Conservation (phyloP, 2,329 filamentous ascomycete species). For the Mycosphaerella arachidis region DNA sequence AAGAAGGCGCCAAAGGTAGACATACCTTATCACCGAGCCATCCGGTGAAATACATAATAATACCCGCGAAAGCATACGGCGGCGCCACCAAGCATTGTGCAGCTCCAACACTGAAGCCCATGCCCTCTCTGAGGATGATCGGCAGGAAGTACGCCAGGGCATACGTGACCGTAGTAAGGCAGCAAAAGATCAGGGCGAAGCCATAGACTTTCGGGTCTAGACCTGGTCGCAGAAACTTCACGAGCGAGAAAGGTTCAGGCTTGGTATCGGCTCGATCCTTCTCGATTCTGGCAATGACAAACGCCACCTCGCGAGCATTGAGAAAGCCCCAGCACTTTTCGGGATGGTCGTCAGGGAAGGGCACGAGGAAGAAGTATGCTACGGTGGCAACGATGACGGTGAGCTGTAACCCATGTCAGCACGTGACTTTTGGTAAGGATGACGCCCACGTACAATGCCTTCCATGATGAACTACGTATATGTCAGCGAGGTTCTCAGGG, state of each 20-base stretch:
- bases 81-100: slow-evolving; percentile 32
- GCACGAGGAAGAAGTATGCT: slow-evolving; percentile 43
- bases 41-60: slow-evolving; percentile 27
- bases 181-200: slow-evolving; percentile 53
- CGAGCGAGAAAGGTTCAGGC: slow-evolving; percentile 43
- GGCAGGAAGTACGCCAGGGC: slow-evolving; percentile 60
- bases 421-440: too few species aligned
- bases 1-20: background rate
- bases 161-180: slow-evolving; percentile 68
- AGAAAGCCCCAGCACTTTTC: slow-evolving; percentile 41
- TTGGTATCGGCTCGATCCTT: slow-evolving; percentile 49
- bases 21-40: slow-evolving; percentile 27
- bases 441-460: slow-evolving; percentile 21
- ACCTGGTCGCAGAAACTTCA: slow-evolving; percentile 45
- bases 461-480: slow-evolving; percentile 37
- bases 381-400: slow-evolving; percentile 37
- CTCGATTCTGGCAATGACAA: slow-evolving; percentile 47
- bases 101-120: slow-evolving; percentile 28
- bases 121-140: slow-evolving; percentile 30
- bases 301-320: slow-evolving; percentile 41
- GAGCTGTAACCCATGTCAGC: slow-evolving; percentile 22
- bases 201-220: slow-evolving; percentile 52
- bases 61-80: slow-evolving; percentile 35
- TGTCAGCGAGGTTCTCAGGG: background rate
- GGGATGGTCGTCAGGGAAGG: slow-evolving; percentile 41